A percentile compares a stretch with the other conserved stretches of the same genome.
Conservation (phyloP, 2,329 filamentous ascomycete genomes). For the Nemania sp. region DNA sequence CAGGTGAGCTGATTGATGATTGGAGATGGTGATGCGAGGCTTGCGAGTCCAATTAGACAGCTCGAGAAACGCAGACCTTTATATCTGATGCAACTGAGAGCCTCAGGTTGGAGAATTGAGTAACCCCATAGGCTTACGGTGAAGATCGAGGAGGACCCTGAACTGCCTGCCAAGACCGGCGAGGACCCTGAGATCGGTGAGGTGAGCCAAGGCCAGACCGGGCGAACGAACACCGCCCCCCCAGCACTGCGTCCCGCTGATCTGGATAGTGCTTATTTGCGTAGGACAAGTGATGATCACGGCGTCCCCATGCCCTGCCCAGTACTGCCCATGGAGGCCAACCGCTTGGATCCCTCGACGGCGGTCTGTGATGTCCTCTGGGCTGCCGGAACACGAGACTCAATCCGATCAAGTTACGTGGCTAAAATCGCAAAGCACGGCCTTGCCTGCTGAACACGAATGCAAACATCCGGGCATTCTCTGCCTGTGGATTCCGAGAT, state of each 20-base stretch:
- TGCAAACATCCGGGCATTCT: not conserved
- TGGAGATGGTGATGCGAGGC: not conserved
- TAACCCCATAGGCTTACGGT: not conserved
- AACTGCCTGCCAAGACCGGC: slow-evolving; percentile 14
- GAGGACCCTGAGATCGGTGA: slow-evolving; percentile 25
- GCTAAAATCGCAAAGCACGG: not conserved
- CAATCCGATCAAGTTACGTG: not conserved
- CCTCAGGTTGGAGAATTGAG: not conserved
- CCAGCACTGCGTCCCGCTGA: slow-evolving; percentile 25
- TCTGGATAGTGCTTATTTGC: slow-evolving; percentile 24
- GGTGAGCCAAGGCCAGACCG: slow-evolving; percentile 9
- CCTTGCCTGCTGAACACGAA: not conserved
- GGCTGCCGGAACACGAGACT: not conserved
- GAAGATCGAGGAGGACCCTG: slow-evolving; percentile 1
- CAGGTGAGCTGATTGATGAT: not conserved
- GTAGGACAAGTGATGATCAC: slow-evolving; percentile 3
- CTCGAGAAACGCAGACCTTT: not conserved
- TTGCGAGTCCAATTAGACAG: not conserved
- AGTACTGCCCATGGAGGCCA: no score
- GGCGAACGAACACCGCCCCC: slow-evolving; percentile 23
- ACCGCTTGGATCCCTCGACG: not conserved
- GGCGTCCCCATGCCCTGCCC: slow-evolving; percentile 14
- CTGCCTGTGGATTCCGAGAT: not conserved
- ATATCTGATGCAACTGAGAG: slow-evolving; percentile 1
- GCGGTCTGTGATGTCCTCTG: not conserved